phyloP scores from a whole-genome alignment of 2,329 filamentous ascomycete species.

The Chaetomiaceae sp. region DNA sequence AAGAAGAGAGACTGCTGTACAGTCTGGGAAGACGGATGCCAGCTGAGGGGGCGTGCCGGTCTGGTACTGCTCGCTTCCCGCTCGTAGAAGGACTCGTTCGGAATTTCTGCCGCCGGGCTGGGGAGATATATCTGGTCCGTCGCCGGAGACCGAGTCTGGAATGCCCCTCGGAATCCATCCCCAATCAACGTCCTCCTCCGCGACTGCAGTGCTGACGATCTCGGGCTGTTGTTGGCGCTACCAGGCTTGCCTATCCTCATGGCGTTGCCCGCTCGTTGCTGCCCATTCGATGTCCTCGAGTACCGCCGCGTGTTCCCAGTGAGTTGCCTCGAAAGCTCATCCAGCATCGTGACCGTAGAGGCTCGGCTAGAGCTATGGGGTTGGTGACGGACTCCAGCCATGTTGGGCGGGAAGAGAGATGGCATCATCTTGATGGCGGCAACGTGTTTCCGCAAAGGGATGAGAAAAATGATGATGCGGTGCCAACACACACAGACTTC shows the following conservation, averaged over 20 bases:
- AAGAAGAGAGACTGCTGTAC: conserved; percentile 34
- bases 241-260: conserved; percentile 62
- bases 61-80: conserved; percentile 32
- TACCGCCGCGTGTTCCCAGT: conserved; percentile 43
- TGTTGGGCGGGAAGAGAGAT: conserved; percentile 32
- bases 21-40: conserved; percentile 62
- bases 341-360: conserved; percentile 40
- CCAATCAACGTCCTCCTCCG: conserved; percentile 55
- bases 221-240: conserved; percentile 66
- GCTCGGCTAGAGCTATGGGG: conserved; percentile 23
- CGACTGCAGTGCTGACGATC: conserved; percentile 44
- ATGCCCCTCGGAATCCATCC: conserved; percentile 33
- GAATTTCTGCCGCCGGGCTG: conserved; percentile 31
- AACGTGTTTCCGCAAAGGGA: too few relatives aligned
- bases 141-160: conserved; percentile 37
- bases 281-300: conserved; percentile 47
- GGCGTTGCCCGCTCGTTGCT: conserved; percentile 40
- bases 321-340: conserved; percentile 50
- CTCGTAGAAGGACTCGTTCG: conserved; percentile 30
- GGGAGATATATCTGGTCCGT: conserved; percentile 41
- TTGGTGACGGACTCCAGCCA: conserved; percentile 24
- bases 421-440: conserved; percentile 27
- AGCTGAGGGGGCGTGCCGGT: conserved; percentile 62
- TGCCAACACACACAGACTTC: too few relatives aligned
- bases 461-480: too few relatives aligned